These are phyloP conservation scores for Ensete ventricosum DNA, from an alignment of 176 grass and related monocot species.

Conservation along the genomic window DNA sequence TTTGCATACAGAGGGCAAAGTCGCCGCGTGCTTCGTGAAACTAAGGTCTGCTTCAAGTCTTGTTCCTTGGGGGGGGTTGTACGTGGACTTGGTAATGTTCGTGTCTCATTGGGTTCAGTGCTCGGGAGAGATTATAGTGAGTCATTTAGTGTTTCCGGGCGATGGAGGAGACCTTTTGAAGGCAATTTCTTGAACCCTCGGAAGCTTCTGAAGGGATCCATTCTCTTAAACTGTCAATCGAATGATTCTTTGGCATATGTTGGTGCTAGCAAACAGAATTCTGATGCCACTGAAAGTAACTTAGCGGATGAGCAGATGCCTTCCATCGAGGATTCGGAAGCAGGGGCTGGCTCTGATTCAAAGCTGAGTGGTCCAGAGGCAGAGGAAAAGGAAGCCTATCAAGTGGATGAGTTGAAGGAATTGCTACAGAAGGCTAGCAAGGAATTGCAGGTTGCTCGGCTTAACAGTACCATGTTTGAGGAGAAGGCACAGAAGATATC, in stretches of 20 bases:
- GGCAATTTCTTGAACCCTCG: slow-evolving; percentile 9
- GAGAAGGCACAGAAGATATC: slow-evolving; percentile 77
- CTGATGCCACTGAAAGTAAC: neutral
- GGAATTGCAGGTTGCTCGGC: slow-evolving; percentile 58
- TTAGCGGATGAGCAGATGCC: slow-evolving; percentile 2
- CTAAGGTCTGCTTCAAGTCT: slow-evolving; percentile 10
- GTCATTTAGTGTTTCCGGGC: neutral
- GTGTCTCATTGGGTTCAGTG: neutral
- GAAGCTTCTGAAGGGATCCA: slow-evolving; percentile 9
- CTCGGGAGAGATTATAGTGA: slow-evolving; percentile 17
- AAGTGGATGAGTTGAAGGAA: slow-evolving; percentile 44
- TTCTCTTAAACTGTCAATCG: slow-evolving; percentile 41
- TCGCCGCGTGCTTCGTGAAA: slow-evolving; percentile 12
- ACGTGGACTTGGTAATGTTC: neutral
- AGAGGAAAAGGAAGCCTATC: slow-evolving; percentile 29
- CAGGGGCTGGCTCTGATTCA: neutral
- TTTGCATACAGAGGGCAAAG: slow-evolving; percentile 29
- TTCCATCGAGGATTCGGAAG: slow-evolving; percentile 17
- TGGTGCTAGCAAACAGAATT: slow-evolving; percentile 30
- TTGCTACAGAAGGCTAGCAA: slow-evolving; percentile 38
- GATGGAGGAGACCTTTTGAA: neutral
- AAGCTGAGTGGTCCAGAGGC: slow-evolving; percentile 13
- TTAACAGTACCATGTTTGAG: slow-evolving; percentile 90
- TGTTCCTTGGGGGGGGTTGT: slow-evolving; percentile 13
- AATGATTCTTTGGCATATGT: slow-evolving; percentile 54